These are phyloP conservation scores for Oryza australiensis DNA, from an alignment of 176 grass and related monocot genomes.

Conservation along the genomic window DNA sequence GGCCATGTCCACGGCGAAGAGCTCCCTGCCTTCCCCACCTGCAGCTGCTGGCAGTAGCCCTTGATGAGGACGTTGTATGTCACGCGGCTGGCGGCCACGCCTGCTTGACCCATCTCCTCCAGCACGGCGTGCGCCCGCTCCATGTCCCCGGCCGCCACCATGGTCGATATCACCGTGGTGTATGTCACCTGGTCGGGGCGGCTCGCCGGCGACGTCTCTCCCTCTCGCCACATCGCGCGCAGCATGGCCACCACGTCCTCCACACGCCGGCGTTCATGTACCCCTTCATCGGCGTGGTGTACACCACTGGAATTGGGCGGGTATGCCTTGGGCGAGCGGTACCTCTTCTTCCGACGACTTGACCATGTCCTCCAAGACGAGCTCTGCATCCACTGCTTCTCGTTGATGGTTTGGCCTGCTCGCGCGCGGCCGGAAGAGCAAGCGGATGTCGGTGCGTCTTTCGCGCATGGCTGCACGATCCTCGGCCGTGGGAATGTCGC, in stretches of 20 bases:
- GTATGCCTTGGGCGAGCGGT: conserved; percentile 52
- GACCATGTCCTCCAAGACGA: conserved; percentile 62
- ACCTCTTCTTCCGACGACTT: background rate
- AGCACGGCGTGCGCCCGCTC: conserved; percentile 57
- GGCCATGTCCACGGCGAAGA: conserved; percentile 48
- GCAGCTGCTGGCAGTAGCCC: conserved; percentile 85
- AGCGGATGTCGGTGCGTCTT: conserved; percentile 54
- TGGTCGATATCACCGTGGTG: conserved; percentile 71
- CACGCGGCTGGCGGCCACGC: conserved; percentile 57
- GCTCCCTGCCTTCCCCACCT: conserved; percentile 52
- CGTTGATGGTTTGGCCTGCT: too few relatives aligned
- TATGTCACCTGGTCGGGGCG: conserved; percentile 75
- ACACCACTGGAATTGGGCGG: conserved; percentile 65
- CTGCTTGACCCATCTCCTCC: conserved; percentile 54
- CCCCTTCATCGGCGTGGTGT: conserved; percentile 93
- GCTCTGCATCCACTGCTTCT: conserved; percentile 28
- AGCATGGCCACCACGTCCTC: conserved; percentile 70
- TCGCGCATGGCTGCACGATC: conserved; percentile 87
- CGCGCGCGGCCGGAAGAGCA: conserved; percentile 42
- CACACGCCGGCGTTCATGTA: conserved; percentile 79
- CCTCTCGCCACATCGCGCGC: conserved; percentile 67
- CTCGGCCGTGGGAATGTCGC: conserved; percentile 61
- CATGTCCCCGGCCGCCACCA: conserved; percentile 58
- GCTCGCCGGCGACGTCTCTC: conserved; percentile 44
- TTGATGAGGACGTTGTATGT: conserved; percentile 95